Evolutionary conservation across 176 grass and related monocot genomes (phyloP).

Genomic region (Oryza rufipogon): DNA sequence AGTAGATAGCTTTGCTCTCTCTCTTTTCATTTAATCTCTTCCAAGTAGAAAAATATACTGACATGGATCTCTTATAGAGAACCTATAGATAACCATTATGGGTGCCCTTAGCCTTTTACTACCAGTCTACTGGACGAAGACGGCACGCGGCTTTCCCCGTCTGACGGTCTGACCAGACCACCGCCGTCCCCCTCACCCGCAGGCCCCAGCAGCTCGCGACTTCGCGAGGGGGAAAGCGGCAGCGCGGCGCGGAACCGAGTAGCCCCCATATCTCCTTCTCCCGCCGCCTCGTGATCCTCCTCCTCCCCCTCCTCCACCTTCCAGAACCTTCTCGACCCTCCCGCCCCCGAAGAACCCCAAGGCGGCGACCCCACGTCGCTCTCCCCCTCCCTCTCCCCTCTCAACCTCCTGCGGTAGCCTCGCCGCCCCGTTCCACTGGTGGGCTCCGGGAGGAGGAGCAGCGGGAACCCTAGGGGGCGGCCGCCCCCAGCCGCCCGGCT

Average conservation of each 20-base stretch:
- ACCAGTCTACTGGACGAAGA: too few species aligned
- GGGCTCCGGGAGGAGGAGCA: background rate
- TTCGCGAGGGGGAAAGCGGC: background rate
- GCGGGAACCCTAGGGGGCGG: background rate
- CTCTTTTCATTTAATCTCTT: too few species aligned
- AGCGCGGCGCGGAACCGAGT: too few species aligned
- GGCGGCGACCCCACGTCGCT: background rate
- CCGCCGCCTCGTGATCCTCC: slow-evolving; percentile 26
- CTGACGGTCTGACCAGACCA: too few species aligned
- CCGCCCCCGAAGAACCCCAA: background rate
- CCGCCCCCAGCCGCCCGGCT: background rate
- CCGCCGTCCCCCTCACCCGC: too few species aligned
- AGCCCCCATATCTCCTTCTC: background rate
- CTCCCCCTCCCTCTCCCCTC: background rate
- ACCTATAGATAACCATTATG: too few species aligned
- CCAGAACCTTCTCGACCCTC: slow-evolving; percentile 4
- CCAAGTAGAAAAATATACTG: too few species aligned
- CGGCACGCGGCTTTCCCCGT: too few species aligned
- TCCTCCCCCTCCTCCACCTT: background rate
- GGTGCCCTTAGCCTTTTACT: too few species aligned
- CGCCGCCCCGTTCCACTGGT: background rate
- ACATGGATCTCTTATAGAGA: too few species aligned
- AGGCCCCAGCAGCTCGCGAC: too few species aligned
- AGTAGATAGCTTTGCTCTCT: too few species aligned
- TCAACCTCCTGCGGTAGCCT: background rate